Percentiles rank a stretch among this genome's conserved stretches.
phyloP scores from a whole-genome alignment of 805 yeast genomes.

The Yarrowia phangngaensis region DNA sequence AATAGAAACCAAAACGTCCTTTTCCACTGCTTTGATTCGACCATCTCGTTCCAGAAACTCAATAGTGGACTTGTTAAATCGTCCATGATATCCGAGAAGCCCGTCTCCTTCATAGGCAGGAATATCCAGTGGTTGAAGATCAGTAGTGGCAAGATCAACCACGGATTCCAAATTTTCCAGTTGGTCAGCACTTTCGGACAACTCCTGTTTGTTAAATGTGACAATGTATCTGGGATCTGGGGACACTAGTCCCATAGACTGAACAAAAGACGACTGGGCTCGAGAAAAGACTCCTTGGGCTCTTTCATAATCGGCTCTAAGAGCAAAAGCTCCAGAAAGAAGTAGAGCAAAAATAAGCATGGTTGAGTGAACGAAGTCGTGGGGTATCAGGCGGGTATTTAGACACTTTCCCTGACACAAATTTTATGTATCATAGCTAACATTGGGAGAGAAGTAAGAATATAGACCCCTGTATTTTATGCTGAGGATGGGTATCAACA shows the following conservation, averaged over 20 bases:
- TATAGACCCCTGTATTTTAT: no score
- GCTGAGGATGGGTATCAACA: no score
- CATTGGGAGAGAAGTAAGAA: no score
- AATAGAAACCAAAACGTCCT: not conserved
- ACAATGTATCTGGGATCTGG: conserved; percentile 6
- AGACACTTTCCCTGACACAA: no score
- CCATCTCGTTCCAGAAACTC: not conserved
- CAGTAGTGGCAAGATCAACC: conserved; percentile 2
- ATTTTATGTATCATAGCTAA: no score
- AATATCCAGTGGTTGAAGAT: conserved; percentile 16
- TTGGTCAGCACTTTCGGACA: conserved; percentile 4
- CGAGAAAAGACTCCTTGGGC: conserved; percentile 7
- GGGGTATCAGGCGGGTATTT: not conserved
- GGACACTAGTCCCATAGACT: conserved; percentile 4
- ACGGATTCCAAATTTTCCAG: conserved; percentile 6
- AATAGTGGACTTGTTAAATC: conserved; percentile 10
- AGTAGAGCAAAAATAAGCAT: not conserved
- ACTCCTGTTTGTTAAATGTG: conserved; percentile 5
- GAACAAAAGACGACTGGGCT: conserved; percentile 12
- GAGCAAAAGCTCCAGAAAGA: conserved; percentile 15
- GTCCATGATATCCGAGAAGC: conserved; percentile 28
- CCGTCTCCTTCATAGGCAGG: conserved; percentile 23
- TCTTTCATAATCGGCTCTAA: conserved; percentile 20
- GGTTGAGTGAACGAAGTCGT: no score
- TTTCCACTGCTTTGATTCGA: conserved; percentile 8